Base-by-base conservation (phyloP, 1,139 yeast species). In the Yamadazyma dushanensis region DNA sequence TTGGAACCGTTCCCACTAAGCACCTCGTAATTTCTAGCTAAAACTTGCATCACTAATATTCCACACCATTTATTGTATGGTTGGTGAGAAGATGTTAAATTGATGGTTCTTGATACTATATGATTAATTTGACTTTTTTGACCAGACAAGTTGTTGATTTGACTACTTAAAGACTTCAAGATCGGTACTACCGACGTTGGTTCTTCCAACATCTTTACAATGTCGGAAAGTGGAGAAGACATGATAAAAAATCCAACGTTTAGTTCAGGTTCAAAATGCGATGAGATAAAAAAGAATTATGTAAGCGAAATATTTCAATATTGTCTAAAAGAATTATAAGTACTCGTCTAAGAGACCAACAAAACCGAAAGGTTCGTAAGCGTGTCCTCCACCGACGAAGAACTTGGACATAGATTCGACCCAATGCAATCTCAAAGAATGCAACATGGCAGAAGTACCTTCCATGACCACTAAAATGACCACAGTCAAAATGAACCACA, bases 361-460 rank as follows among this genome's bases (percentile, higher is more conserved):
- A 49, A 83, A 83, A 1, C 79, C 75, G 51, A 82, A 84, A 20
- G 94, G 92, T 43, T 73, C 77, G 54, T 80, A 84, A 16, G 80
- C 72, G 39, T 74, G 62, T 49, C 94, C 94, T 53, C 83, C 92
- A 62, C 94, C 94, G 57, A 81, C 90, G 49, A 84, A 84, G 60
- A 78, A 84, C 63, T 84, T 84, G 41, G 89, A 81, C 94, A 84
- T 84, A 26, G 89, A 78, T 59, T 84, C 94, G 38, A 84, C 94
- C 94, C 94, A 84, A 57, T 84, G 94, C 56, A 84, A 72, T 70
- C 94, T 80, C 56, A 84, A 73, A 18, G 90, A 79, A 59, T 84
- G 94, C 57, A 84, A 72, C 94, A 84, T 84, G 29, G 94, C 94
- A 24, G 90, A 83, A 0, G 94, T 84, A 47, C 94, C 94, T 61